These are phyloP conservation scores for Biscogniauxia sp. DNA, from an alignment of 2,329 filamentous ascomycete genomes.

Conservation along the genomic window DNA sequence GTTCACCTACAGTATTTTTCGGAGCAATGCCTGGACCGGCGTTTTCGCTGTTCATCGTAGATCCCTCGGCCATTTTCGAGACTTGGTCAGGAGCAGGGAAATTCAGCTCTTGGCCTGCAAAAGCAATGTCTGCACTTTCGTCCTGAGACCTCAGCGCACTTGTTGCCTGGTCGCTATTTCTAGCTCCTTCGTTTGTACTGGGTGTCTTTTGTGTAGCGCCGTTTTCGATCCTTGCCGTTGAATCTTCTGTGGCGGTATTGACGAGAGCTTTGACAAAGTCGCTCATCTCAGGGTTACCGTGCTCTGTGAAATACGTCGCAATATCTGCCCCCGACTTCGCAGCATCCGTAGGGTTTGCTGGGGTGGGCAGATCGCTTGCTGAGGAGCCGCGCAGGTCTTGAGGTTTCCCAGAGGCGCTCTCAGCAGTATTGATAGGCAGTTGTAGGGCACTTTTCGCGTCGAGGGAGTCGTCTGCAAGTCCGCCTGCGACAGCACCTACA, in stretches of 20 bases:
- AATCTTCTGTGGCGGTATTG: conserved; percentile 10
- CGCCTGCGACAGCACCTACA: background rate
- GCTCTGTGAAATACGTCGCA: conserved; percentile 28
- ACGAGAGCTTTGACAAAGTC: conserved; percentile 26
- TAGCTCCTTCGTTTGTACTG: background rate
- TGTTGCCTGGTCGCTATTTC: background rate
- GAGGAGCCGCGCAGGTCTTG: conserved; percentile 6
- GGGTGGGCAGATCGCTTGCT: conserved; percentile 4
- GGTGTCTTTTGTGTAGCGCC: background rate
- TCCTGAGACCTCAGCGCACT: background rate
- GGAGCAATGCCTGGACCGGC: conserved; percentile 5
- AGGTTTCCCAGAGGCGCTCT: conserved; percentile 11
- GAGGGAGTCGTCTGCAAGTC: background rate
- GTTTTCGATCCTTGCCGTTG: conserved; percentile 6
- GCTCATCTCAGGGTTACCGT: conserved; percentile 31
- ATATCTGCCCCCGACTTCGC: conserved; percentile 24
- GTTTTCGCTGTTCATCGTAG: conserved; percentile 4
- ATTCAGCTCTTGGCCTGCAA: conserved; percentile 1
- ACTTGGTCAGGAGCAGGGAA: conserved; percentile 12
- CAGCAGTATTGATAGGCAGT: background rate
- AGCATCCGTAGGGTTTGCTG: conserved; percentile 11
- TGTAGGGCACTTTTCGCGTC: background rate
- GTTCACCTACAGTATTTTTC: conserved; percentile 18
- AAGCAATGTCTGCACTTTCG: background rate
- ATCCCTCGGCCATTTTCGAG: conserved; percentile 23